Evolutionary conservation across 768 basidiomycete species (phyloP).

Genomic region (Lactarius sp.): DNA sequence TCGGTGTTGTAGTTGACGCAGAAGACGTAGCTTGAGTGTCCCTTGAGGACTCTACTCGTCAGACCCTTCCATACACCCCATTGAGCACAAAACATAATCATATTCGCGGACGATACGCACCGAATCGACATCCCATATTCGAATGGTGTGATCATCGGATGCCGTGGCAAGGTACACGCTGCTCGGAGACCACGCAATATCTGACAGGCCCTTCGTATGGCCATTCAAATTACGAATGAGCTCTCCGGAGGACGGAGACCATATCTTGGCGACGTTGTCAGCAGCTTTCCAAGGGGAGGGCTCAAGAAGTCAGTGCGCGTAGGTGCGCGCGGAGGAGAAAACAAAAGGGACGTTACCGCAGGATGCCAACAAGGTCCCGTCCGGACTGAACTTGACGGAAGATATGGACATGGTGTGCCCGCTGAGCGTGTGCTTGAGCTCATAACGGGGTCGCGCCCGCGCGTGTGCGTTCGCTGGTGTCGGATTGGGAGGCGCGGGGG

Average conservation of each 20-base stretch:
- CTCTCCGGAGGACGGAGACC: slow-evolving; percentile 76
- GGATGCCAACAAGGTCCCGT: slow-evolving; percentile 81
- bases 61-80: slow-evolving; percentile 45
- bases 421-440: slow-evolving; percentile 56
- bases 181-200: slow-evolving; percentile 86
- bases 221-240: slow-evolving; percentile 69
- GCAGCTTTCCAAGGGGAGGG: slow-evolving; percentile 45
- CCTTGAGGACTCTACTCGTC: slow-evolving; percentile 65
- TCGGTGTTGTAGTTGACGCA: slow-evolving; percentile 88
- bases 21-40: slow-evolving; percentile 86
- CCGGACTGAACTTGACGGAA: slow-evolving; percentile 87
- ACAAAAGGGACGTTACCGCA: slow-evolving; percentile 53
- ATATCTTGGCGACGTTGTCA: slow-evolving; percentile 75
- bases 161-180: slow-evolving; percentile 81
- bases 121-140: slow-evolving; percentile 84
- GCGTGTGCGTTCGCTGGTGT: slow-evolving; percentile 32
- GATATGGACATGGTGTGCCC: slow-evolving; percentile 85
- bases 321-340: not conserved
- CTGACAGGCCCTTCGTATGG: slow-evolving; percentile 80
- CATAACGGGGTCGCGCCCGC: slow-evolving; percentile 56
- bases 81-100: not conserved
- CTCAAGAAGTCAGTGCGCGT: not conserved
- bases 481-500: slow-evolving; percentile 6
- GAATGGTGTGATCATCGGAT: slow-evolving; percentile 85
- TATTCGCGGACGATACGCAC: slow-evolving; percentile 38